Conservation (phyloP, 257 asterid genomes). For the Ballota nigra region DNA sequence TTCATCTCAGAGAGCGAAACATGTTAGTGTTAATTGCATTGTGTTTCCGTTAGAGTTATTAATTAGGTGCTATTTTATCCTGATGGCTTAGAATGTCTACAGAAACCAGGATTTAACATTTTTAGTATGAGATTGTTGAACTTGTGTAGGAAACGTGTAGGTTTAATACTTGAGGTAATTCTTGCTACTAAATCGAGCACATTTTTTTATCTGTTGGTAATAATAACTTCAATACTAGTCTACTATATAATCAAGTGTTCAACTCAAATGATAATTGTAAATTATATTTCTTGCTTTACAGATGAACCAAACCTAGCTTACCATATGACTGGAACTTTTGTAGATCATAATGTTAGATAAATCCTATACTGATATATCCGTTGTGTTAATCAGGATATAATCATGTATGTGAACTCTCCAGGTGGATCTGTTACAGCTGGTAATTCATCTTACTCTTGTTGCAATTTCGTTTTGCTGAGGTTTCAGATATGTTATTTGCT, state of each 20-base stretch:
- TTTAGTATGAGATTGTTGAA: not conserved
- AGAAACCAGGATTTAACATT: not conserved
- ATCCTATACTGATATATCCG: not conserved
- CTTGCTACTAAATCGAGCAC: not conserved
- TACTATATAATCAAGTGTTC: not conserved
- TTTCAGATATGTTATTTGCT: constrained; percentile 24
- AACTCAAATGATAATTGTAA: not conserved
- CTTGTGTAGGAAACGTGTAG: not conserved
- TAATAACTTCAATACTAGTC: not conserved
- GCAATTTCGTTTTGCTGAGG: too few relatives aligned
- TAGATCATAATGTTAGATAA: not conserved
- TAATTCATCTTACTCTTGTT: constrained; percentile 35
- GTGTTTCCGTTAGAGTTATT: not conserved
- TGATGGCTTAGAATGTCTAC: not conserved
- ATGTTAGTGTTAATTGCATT: not conserved
- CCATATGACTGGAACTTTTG: not conserved
- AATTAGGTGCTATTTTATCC: constrained; percentile 2
- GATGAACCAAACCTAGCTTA: not conserved
- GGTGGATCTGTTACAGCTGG: constrained; percentile 99
- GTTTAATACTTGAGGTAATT: not conserved
- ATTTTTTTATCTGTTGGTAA: not conserved
- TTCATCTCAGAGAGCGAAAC: not conserved
- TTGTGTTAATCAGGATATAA: constrained; percentile 71
- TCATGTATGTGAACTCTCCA: constrained; percentile 96
- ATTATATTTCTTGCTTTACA: not conserved